These are phyloP conservation scores for Avena atlantica DNA, from an alignment of 176 grass and related monocot species.

Conservation along the genomic window DNA sequence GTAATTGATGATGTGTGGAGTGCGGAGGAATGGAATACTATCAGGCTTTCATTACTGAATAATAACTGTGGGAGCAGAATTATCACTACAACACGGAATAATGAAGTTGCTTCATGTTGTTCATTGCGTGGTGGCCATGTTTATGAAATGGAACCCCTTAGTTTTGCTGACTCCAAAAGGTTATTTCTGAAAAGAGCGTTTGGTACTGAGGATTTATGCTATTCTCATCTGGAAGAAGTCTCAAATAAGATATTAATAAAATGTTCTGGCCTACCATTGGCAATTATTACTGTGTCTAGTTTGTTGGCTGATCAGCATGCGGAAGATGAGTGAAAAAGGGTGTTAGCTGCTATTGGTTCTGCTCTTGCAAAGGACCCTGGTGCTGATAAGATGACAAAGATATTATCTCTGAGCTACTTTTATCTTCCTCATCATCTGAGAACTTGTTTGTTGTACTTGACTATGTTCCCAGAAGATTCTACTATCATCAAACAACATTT, in stretches of 20 bases:
- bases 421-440: conserved; percentile 3
- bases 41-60: neutral
- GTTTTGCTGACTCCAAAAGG: neutral
- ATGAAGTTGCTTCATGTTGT: conserved; percentile 12
- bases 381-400: conserved; percentile 1
- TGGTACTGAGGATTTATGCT: neutral
- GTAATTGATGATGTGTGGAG: conserved; percentile 10
- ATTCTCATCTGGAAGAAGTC: neutral
- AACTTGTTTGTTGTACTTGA: conserved; percentile 16
- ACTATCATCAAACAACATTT: neutral
- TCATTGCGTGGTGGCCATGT: neutral
- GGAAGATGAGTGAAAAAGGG: conserved; percentile 13
- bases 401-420: conserved; percentile 13
- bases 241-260: neutral
- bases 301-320: conserved; percentile 11
- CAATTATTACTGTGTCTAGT: conserved; percentile 1
- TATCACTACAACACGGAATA: conserved; percentile 4
- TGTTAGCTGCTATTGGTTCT: conserved; percentile 1
- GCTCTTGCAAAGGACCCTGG: conserved; percentile 16
- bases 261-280: conserved; percentile 14
- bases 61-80: neutral
- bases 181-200: conserved; percentile 7
- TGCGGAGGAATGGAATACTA: neutral
- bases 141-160: conserved; percentile 15
- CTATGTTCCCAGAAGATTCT: conserved; percentile 10